Percentiles rank a stretch among this genome's conserved stretches.
phyloP scores from a whole-genome alignment of 441 rosid genomes.

The Aleurites moluccanus region DNA sequence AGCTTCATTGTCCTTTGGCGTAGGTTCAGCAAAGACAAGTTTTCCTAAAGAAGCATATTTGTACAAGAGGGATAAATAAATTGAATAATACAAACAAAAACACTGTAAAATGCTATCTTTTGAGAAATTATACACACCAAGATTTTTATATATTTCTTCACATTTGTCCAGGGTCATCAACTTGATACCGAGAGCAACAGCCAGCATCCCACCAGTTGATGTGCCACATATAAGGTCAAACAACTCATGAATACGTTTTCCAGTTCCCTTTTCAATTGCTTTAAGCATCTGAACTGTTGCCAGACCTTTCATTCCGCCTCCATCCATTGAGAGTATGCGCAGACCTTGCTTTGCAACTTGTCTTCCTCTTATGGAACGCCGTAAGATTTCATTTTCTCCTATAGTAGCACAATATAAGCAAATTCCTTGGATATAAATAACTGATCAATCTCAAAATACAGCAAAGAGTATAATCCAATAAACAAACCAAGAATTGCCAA shows the following conservation, averaged over 20 bases:
- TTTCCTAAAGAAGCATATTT: constrained; percentile 59
- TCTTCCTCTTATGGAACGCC: constrained; percentile 91
- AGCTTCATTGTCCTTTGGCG: constrained; percentile 94
- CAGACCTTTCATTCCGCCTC: constrained; percentile 99
- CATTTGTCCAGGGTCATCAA: constrained; percentile 83
- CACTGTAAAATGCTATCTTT: constrained; percentile 12
- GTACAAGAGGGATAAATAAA: constrained; percentile 21
- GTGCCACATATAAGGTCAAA: constrained; percentile 98
- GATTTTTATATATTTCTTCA: constrained; percentile 96
- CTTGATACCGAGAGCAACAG: constrained; percentile 93
- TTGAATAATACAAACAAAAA: constrained; percentile 15
- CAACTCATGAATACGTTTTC: constrained; percentile 91
- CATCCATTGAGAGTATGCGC: constrained; percentile 98
- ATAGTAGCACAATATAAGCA: constrained; percentile 31
- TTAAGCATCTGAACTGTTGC: constrained; percentile 96
- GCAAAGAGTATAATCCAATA: constrained; percentile 12
- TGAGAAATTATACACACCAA: constrained; percentile 48
- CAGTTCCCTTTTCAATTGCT: constrained; percentile 94
- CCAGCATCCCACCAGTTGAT: constrained; percentile 99
- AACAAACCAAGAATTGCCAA: constrained; percentile 93
- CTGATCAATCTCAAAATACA: constrained; percentile 17
- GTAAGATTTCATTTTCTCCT: constrained; percentile 95
- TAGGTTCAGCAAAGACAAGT: constrained; percentile 97
- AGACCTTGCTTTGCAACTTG: constrained; percentile 86
- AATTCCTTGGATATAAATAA: constrained; percentile 10